Evolutionary conservation across 176 grass and related monocot species (phyloP), one percentile per base, ranked within the genome.

Genomic region (Thinopyrum elongatum): DNA sequence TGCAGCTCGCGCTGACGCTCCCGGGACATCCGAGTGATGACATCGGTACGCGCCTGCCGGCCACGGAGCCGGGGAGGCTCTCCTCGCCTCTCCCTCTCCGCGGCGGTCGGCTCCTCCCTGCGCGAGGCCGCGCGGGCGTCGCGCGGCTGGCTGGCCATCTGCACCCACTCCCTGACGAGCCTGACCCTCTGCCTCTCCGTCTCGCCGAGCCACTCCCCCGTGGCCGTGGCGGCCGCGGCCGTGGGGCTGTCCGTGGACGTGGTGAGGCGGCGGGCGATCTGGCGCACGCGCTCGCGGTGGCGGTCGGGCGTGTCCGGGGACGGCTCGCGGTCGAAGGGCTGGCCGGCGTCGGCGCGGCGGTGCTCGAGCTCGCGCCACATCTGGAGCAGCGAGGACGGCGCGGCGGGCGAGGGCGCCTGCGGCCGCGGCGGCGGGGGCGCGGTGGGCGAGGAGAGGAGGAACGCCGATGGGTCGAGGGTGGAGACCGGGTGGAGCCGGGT

Each of bases 331-430:
- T 89, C 91, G 44, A 90, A 95, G 8, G 82, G 89, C 35, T 79
- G 88, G 55, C 61, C 80, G 15, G 86, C 66, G 76, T 84, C 80
- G 51, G 76, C 17, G 77, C 86, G 90, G 30, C 86, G 90, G 47
- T 94, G 88, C 90, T 98, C 92, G 46, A 98, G 86, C 82, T 96
- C 92, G 70, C 94, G 88, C 97, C 97, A 98, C 90, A 94, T 98
- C 97, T 98, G 97, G 34, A 98, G 92, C 10, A 95, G 89, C 8
- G 92, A 89, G 1, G 90, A 16, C 0, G 90, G 86, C 36, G 86
- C 85, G 58, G 80, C 53, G 13, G 89, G 70, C 0, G 81, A 80
- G 58, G 89, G 85, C 61, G 69, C 81, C 68, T 84, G 89, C 36
- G 61, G 81, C 0, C 77, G 89, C 22, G 81, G 81, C 61, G 89